A percentile compares a stretch with the other conserved stretches of the same genome.
phyloP scores from a whole-genome alignment of 2,329 filamentous ascomycete species.

The Bipolaris victoriae region DNA sequence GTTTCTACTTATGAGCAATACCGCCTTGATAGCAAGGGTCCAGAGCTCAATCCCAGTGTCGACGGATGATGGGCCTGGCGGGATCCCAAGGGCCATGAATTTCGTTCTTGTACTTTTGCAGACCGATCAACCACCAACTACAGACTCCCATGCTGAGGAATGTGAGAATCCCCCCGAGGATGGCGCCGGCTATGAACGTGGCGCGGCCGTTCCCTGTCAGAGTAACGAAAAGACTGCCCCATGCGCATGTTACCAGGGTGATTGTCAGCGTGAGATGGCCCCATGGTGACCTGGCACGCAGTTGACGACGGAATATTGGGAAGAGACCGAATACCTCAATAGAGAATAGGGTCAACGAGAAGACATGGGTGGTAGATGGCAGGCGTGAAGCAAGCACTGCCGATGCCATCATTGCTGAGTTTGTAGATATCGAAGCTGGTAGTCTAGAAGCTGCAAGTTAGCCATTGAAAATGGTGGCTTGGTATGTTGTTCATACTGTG shows the following conservation, averaged over 20 bases:
- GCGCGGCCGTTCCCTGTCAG: conserved; percentile 61
- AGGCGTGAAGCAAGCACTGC: conserved; percentile 91
- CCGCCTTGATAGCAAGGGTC: conserved; percentile 23
- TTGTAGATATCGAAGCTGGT: conserved; percentile 82
- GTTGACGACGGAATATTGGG: conserved; percentile 92
- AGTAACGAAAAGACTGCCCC: conserved; percentile 73
- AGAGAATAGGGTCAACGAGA: conserved; percentile 91
- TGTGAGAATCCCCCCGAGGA: conserved; percentile 76
- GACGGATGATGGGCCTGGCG: conserved; percentile 83
- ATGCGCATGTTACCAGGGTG: conserved; percentile 77
- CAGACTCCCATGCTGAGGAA: conserved; percentile 87
- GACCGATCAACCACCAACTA: conserved; percentile 95
- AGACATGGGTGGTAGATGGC: conserved; percentile 90
- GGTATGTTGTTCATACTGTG: conserved; percentile 46
- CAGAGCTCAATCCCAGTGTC: conserved; percentile 58
- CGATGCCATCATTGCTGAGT: conserved; percentile 94
- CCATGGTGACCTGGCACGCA: conserved; percentile 79
- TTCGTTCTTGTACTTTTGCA: conserved; percentile 99
- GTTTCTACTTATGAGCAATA: conserved; percentile 40
- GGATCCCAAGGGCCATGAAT: conserved; percentile 98
- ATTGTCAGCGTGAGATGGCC: conserved; percentile 81
- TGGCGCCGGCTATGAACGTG: conserved; percentile 71
- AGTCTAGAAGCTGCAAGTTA: conserved; percentile 57
- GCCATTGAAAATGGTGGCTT: background rate
- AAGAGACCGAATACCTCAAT: conserved; percentile 98